Evolutionary conservation across 345 rosid genomes (phyloP).

Genomic region (Excoecaria cochinchinensis): DNA sequence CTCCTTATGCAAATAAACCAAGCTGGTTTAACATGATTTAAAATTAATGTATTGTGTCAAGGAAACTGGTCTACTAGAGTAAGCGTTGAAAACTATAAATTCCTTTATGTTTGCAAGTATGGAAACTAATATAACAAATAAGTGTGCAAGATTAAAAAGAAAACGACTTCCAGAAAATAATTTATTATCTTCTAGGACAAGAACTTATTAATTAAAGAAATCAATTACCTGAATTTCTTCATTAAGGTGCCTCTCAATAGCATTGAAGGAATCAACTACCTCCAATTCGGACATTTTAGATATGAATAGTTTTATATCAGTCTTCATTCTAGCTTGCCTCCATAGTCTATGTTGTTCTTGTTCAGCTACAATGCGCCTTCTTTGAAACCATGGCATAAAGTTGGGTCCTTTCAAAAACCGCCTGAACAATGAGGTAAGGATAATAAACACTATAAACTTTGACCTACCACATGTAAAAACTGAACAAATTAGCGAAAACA

Average conservation of each 20-base stretch:
- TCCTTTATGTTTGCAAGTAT: neutral
- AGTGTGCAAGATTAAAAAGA: neutral
- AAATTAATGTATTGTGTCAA: neutral
- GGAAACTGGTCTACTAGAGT: neutral
- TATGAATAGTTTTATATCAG: slow-evolving; percentile 62
- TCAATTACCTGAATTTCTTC: slow-evolving; percentile 60
- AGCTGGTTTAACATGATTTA: neutral
- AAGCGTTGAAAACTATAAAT: neutral
- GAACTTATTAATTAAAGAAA: neutral
- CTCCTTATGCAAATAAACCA: neutral
- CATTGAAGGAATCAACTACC: slow-evolving; percentile 85
- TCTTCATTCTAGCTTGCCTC: slow-evolving; percentile 81
- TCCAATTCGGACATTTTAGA: slow-evolving; percentile 81
- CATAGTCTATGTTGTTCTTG: slow-evolving; percentile 86
- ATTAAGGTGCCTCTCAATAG: slow-evolving; percentile 73
- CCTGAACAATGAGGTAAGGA: slow-evolving; percentile 46
- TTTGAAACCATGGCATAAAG: slow-evolving; percentile 91
- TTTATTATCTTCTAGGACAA: neutral
- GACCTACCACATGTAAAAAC: slow-evolving; percentile 5
- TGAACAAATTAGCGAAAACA: slow-evolving; percentile 8
- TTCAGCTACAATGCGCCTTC: slow-evolving; percentile 72
- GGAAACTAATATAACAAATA: neutral
- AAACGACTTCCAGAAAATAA: neutral
- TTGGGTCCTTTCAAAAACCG: slow-evolving; percentile 87
- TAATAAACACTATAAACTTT: neutral